Base-by-base conservation (phyloP, 257 asterid genomes). In the Osmanthus fragrans region DNA sequence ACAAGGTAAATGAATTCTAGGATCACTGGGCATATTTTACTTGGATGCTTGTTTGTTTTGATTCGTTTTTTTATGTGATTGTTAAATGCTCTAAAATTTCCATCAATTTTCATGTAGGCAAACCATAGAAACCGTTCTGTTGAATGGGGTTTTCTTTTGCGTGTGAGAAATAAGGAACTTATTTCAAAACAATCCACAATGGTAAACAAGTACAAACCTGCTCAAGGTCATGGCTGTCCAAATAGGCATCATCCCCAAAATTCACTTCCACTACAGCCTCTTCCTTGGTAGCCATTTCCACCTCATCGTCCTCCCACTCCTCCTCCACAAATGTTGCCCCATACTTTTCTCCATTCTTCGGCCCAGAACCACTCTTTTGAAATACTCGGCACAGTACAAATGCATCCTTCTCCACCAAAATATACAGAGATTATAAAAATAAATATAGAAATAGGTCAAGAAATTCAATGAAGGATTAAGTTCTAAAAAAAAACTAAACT, bases 341-440 rank as follows among this genome's bases (percentile, higher is more conserved):
- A 74, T 94, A 94, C 71, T 88, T 90, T 80, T 92, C 98, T 40
- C 98, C 97, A 80, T 94, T 94, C 90, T 91, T 94, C 8, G 98
- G 94, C 74, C 98, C 98, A 0, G 98, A 76, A 79, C 98, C 98
- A 86, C 98, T 92, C 86, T 94, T 94, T 85, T 91, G 97, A 76
- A 90, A 92, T 72, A 94, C 84, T 82, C 97, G 90, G 83, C 98
- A 94, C 39, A 94, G 80, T 70, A 94, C 98, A 66, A 84, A 87
- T 16, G 97, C 87, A 84, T 92, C 97, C 97, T 91, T 75, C 67
- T 60, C 80, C 81, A 74, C 80, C 49, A 71, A 85, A 80, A 71
- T 76, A 65, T 6, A 49, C 15, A 65, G 47, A 73, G 33, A 47
- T 15, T 47, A 71, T 15, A 33, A 4, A 33, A 23, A 11, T 70